Percentiles rank a stretch among this genome's conserved stretches.
These are phyloP conservation scores for Capronia coronata DNA, from an alignment of 2,329 filamentous ascomycete genomes.

Conservation along the genomic window DNA sequence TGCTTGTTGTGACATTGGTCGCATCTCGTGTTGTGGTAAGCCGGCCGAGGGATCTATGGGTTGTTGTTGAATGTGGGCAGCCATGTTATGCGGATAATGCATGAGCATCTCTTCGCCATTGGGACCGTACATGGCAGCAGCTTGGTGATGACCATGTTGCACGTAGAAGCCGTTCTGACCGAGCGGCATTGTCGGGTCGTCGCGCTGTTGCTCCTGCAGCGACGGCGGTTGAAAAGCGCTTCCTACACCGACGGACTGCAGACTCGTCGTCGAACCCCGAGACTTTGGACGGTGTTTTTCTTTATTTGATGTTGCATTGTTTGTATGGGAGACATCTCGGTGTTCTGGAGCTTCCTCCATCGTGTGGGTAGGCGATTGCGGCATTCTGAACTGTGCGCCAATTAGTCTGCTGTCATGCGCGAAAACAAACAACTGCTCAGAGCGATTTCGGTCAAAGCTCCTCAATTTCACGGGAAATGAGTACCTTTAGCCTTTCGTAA, in stretches of 20 bases:
- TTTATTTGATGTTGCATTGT: constrained; percentile 17
- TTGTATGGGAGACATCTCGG: constrained; percentile 12
- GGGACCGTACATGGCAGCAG: constrained; percentile 17
- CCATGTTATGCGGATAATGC: constrained; percentile 22
- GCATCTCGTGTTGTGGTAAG: constrained; percentile 26
- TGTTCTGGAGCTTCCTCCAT: constrained; percentile 21
- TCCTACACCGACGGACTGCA: constrained; percentile 38
- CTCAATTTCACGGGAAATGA: constrained; percentile 13
- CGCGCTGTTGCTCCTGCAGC: constrained; percentile 13
- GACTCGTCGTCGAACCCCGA: constrained; percentile 43
- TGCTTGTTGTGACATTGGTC: constrained; percentile 23
- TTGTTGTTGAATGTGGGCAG: constrained; percentile 19
- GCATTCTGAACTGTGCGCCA: constrained; percentile 19
- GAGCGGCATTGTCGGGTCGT: constrained; percentile 20
- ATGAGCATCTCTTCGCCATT: constrained; percentile 25
- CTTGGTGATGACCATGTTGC: constrained; percentile 18
- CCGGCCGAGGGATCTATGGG: constrained; percentile 11
- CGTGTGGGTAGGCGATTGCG: constrained; percentile 19
- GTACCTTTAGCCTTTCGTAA: constrained; percentile 4
- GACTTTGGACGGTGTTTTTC: constrained; percentile 38
- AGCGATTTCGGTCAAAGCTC: constrained; percentile 12
- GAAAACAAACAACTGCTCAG: constrained; percentile 18
- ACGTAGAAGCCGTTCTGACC: constrained; percentile 23
- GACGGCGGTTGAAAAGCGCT: constrained; percentile 30
- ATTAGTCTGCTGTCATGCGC: constrained; percentile 17